A percentile compares a stretch with the other conserved stretches of the same genome.
Conservation (phyloP, 306 rosid species). For the Purshia tridentata region DNA sequence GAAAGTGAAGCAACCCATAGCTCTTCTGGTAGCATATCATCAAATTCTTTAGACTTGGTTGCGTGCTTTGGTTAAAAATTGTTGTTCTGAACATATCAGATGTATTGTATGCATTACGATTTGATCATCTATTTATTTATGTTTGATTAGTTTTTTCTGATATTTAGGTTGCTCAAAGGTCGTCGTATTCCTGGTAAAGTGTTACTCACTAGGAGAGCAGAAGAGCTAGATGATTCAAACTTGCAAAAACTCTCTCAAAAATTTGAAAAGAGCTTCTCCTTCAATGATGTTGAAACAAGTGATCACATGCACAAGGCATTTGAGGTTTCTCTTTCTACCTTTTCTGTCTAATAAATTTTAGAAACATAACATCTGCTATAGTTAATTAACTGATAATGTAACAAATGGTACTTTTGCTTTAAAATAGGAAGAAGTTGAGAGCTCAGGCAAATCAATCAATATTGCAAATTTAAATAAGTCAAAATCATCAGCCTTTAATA, state of each 20-base stretch:
- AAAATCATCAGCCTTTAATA: conserved; percentile 38
- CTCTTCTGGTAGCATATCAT: neutral
- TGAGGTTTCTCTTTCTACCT: conserved; percentile 45
- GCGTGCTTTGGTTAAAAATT: neutral
- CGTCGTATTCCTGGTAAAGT: conserved; percentile 93
- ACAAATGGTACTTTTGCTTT: conserved; percentile 33
- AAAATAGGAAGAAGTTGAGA: conserved; percentile 62
- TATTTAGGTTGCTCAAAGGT: conserved; percentile 82
- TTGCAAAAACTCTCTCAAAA: conserved; percentile 44
- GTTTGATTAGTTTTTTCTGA: conserved; percentile 2
- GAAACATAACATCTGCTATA: neutral
- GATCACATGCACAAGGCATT: conserved; percentile 44
- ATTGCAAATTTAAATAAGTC: conserved; percentile 44
- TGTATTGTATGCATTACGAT: neutral
- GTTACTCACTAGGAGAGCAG: conserved; percentile 63
- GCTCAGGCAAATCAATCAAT: conserved; percentile 38
- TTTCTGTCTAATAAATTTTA: neutral
- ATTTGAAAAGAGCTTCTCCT: conserved; percentile 57
- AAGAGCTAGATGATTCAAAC: conserved; percentile 39
- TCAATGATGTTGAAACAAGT: conserved; percentile 60
- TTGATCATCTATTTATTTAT: neutral
- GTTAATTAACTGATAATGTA: neutral
- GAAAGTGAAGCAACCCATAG: too few species aligned
- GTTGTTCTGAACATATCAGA: neutral
- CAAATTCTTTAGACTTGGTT: neutral